Base-by-base conservation (phyloP, 2,329 filamentous ascomycete species). In the Monilinia aucupariae region DNA sequence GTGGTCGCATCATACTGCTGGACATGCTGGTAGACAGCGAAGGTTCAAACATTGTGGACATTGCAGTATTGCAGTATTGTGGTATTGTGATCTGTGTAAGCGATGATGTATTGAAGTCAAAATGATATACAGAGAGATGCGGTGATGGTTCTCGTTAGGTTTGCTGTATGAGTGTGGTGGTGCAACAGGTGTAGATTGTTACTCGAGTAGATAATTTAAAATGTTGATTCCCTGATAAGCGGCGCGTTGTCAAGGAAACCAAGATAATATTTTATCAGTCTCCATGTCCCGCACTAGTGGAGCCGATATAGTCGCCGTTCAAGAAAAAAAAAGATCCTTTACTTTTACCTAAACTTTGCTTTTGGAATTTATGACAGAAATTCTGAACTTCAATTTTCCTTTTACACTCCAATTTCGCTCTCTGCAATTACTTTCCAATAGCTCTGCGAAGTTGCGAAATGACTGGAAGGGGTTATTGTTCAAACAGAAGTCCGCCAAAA, bases 1-100 rank as follows among this genome's bases (percentile, higher is more conserved):
- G 72, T 39, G 72, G 68, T 59, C 72, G 72, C 70, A 73, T 73
- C 53, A 81, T 76, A 75, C 84, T 86, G 41, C 41, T 47, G 15
- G 54, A 56, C 41, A 56, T 34, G 63, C 84, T 86, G 62, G 83
- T 83, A 15, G 87, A 89, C 69, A 88, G 80, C 1, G 87, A 88
- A 10, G 86, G 82, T 69, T 90, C 87, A 70, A 91, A 91, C 66
- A 82, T 78, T 41, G 81, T 82, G 37, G 82, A 74, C 80, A 87
- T 87, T n/a, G n/a, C n/a, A n/a, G n/a, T n/a, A n/a, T n/a, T n/a
- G n/a, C n/a, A n/a, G n/a, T n/a, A n/a, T n/a, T n/a, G 27, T 66
- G 51, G 32, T 39, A 30, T 34, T 20, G 27, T 55, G 2, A 1
- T 55, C n/a, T 32, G 25, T 25, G 25, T 17, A 20, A 39, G 25